phyloP scores from a whole-genome alignment of 768 basidiomycete species.

The Pleurotus tuoliensis region DNA sequence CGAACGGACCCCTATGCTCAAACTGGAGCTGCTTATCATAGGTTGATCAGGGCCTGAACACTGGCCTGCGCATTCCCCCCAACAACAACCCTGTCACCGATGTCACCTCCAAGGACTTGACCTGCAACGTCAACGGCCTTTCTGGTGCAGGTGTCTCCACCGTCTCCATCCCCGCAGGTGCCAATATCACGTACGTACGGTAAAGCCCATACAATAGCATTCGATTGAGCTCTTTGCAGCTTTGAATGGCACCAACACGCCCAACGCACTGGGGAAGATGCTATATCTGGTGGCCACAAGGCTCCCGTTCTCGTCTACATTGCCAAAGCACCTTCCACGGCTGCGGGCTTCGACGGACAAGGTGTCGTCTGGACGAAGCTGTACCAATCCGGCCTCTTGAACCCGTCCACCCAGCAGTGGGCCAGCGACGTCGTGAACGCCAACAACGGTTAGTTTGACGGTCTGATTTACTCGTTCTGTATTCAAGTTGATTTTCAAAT shows the following conservation, averaged over 20 bases:
- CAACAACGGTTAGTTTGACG: conserved; percentile 28
- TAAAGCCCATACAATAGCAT: not conserved
- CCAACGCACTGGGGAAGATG: conserved; percentile 49
- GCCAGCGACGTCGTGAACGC: conserved; percentile 49
- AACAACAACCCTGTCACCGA: conserved; percentile 56
- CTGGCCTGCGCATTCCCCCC: conserved; percentile 41
- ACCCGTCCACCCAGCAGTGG: conserved; percentile 35
- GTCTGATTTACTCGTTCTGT: not conserved
- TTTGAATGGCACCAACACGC: conserved; percentile 56
- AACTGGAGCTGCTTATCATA: conserved; percentile 10
- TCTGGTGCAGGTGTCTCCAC: conserved; percentile 37
- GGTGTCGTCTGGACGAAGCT: conserved; percentile 54
- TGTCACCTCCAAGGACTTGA: conserved; percentile 47
- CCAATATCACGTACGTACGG: conserved; percentile 34
- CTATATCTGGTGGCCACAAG: conserved; percentile 48
- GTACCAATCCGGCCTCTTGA: conserved; percentile 43
- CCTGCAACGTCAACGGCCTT: conserved; percentile 49
- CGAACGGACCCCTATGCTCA: no score
- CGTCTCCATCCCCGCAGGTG: conserved; percentile 37
- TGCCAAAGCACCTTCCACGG: conserved; percentile 44
- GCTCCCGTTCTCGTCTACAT: conserved; percentile 48
- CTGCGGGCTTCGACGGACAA: conserved; percentile 41
- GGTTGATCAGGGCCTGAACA: conserved; percentile 45
- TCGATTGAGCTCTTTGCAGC: conserved; percentile 16
- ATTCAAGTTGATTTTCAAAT: not conserved